Evolutionary conservation across 2,329 filamentous ascomycete genomes (phyloP), one percentile per base, ranked within the genome.

Genomic region (Cordyceps farinosa): DNA sequence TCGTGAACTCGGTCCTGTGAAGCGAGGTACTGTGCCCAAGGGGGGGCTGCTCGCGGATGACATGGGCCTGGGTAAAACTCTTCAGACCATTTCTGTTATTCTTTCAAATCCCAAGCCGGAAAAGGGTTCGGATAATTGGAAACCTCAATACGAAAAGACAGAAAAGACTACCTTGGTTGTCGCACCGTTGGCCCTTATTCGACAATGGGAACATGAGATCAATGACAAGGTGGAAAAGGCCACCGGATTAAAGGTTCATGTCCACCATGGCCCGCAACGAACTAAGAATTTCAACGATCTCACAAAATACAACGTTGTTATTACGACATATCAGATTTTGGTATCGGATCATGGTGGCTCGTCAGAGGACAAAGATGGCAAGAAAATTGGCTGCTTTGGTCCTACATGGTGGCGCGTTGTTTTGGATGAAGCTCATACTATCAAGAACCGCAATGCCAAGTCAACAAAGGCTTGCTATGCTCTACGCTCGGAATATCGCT

Each of bases 371-470:
- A 80, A 82, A 8, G 81, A 86, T 59, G 84, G 84, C 10, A 75
- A 87, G 45, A 90, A 93, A 71, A 85, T 88, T 58, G 94, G 93
- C 11, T 94, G 93, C 70, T 97, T 97, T 72, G 92, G 91, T 11
- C 80, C 97, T 6, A 87, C 94, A 70, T 99, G 95, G 95, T 98
- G 95, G 79, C 90, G 95, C 58, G 86, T 97, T 65, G 94, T 99
- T 67, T 83, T 99, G 2, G 95, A 99, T 67, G 95, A 99, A 78
- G 95, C 95, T 1, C 95, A 99, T 75, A 96, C 91, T 1, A 97
- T 99, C 83, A 99, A 99, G 79, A 99, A 99, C 73, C 89, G 94
- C 66, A 97, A 96, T 68, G 92, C 95, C 29, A 99, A 99, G 77
- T 89, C 91, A 47, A 97, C 94, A 1, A 92, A 97, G 74, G 93